phyloP scores from a whole-genome alignment of 225 moss, liverwort and hornwort genomes.

The Bryum argenteum region DNA sequence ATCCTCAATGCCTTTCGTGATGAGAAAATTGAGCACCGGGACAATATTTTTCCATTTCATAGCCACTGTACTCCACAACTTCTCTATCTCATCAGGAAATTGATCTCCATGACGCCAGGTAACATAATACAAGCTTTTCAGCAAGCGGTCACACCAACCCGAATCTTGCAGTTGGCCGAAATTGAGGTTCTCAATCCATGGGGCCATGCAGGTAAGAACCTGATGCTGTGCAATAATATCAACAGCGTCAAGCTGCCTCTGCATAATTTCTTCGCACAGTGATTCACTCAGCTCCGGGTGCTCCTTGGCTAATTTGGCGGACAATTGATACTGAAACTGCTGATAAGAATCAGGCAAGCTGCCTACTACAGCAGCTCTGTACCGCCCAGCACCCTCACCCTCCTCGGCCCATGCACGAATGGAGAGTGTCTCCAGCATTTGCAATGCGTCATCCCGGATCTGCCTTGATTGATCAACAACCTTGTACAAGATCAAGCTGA shows the following conservation, averaged over 20 bases:
- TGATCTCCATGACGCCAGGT: constrained; percentile 99
- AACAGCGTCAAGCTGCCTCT: constrained; percentile 98
- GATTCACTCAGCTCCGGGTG: constrained; percentile 98
- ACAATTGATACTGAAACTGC: constrained; percentile 97
- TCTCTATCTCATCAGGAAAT: constrained; percentile 99
- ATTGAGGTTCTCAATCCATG: constrained; percentile 99
- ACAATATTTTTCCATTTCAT: constrained; percentile 97
- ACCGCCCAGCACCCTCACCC: constrained; percentile 94
- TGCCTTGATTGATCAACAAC: constrained; percentile 97
- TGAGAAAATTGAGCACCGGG: constrained; percentile 96
- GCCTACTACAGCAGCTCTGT: constrained; percentile 97
- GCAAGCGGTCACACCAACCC: constrained; percentile 95
- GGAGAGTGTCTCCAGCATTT: constrained; percentile 98
- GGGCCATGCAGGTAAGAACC: constrained; percentile 98
- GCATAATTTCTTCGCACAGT: constrained; percentile 98
- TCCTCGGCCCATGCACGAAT: constrained; percentile 99
- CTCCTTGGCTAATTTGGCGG: constrained; percentile 96
- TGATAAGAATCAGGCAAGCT: constrained; percentile 99
- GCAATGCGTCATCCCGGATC: constrained; percentile 95
- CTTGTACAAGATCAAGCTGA: constrained; percentile 97
- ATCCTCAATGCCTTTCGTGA: constrained; percentile 98
- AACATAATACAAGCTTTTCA: constrained; percentile 97
- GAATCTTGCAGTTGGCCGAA: constrained; percentile 79
- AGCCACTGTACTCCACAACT: constrained; percentile 98
- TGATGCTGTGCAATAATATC: constrained; percentile 99